phyloP scores from a whole-genome alignment of 1,284 basidiomycete genomes.

The Peniophora sp. region DNA sequence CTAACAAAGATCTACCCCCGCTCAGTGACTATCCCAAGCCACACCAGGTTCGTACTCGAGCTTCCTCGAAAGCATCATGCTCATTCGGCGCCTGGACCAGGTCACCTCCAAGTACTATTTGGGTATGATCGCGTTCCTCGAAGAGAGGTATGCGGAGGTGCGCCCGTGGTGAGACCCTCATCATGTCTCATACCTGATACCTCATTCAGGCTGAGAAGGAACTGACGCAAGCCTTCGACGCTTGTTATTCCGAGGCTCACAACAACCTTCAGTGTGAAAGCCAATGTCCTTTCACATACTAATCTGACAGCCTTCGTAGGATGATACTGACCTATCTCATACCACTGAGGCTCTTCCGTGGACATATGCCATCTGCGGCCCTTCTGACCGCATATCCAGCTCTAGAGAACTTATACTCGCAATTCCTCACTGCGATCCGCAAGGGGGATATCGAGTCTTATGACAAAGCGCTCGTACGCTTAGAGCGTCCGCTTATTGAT shows the following conservation, averaged over 20 bases:
- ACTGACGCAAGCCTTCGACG: slow-evolving; percentile 74
- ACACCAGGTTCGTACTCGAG: slow-evolving; percentile 59
- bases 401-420: slow-evolving; percentile 67
- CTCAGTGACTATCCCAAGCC: slow-evolving; percentile 71
- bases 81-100: slow-evolving; percentile 29
- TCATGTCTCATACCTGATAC: slow-evolving; percentile 1
- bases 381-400: slow-evolving; percentile 68
- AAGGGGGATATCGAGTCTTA: slow-evolving; percentile 75
- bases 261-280: slow-evolving; percentile 69
- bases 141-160: slow-evolving; percentile 84
- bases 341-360: slow-evolving; percentile 80
- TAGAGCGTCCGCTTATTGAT: slow-evolving; percentile 67
- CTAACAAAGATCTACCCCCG: slow-evolving; percentile 79
- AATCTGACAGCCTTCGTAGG: slow-evolving; percentile 25
- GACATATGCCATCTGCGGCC: slow-evolving; percentile 68
- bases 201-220: slow-evolving; percentile 66
- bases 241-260: slow-evolving; percentile 62
- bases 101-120: slow-evolving; percentile 91
- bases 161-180: slow-evolving; percentile 4
- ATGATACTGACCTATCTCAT: slow-evolving; percentile 88
- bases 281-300: slow-evolving; percentile 1
- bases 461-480: slow-evolving; percentile 66
- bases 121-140: slow-evolving; percentile 89
- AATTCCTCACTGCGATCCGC: slow-evolving; percentile 76
- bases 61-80: slow-evolving; percentile 16